Conservation (phyloP, 2,329 filamentous ascomycete species). For the Malbranchea zuffiana region DNA sequence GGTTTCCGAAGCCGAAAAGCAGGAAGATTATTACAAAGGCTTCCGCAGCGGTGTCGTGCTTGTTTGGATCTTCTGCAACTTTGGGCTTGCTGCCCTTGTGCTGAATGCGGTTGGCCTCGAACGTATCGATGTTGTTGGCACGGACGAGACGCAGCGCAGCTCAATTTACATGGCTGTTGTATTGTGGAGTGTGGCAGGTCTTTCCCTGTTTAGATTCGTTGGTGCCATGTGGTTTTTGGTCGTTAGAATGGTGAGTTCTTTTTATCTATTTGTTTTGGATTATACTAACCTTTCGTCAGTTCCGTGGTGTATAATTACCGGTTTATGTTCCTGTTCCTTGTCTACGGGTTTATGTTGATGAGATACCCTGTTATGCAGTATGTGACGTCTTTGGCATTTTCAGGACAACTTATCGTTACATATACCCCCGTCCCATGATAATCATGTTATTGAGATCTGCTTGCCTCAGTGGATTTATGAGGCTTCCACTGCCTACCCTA, state of each 20-base stretch:
- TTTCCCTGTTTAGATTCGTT: conserved; percentile 77
- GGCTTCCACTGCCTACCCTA: no score
- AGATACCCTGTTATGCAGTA: conserved; percentile 7
- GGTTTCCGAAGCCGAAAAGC: conserved; percentile 55
- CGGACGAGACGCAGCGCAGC: conserved; percentile 45
- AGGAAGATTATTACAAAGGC: conserved; percentile 97
- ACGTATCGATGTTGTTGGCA: conserved; percentile 43
- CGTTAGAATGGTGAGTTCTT: conserved; percentile 63
- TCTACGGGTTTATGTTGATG: not conserved
- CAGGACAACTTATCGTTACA: not conserved
- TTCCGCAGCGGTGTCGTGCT: conserved; percentile 87
- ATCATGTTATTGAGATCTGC: conserved; percentile 1
- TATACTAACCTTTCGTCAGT: conserved; percentile 25
- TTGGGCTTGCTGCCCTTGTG: conserved; percentile 75
- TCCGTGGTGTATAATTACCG: conserved; percentile 40
- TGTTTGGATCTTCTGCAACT: conserved; percentile 93
- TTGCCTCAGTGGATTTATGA: not conserved
- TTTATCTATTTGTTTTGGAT: not conserved
- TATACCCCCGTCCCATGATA: not conserved
- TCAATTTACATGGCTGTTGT: conserved; percentile 80
- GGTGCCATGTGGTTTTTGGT: conserved; percentile 89
- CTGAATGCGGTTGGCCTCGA: conserved; percentile 76
- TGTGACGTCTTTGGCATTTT: not conserved
- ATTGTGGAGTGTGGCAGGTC: conserved; percentile 74
- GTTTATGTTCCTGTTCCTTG: not conserved